Base-by-base conservation (phyloP, 2,329 filamentous ascomycete genomes). In the Akanthomyces muscarius region DNA sequence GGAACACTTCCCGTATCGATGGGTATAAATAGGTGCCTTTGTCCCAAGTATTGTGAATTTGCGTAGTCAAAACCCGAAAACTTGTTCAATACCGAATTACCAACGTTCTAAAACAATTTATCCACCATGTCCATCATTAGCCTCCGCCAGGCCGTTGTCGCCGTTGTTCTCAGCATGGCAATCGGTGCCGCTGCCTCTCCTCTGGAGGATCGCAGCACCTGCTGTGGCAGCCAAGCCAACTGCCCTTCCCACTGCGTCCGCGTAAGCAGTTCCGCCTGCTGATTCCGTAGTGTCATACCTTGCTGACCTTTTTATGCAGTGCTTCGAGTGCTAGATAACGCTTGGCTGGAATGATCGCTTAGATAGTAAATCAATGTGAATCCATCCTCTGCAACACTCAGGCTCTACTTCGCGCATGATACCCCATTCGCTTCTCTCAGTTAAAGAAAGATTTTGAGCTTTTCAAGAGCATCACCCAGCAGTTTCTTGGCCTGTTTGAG, bases 101-200 rank as follows among this genome's bases (percentile, higher is more conserved):
- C 36, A 33, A 16, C 28, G 28, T 13, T 41, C 11, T 2, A 10
- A 50, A 16, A 10, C 13, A 8, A 18, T 28, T 38, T 14, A 16
- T 25, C 33, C 44, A 42, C 5, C 21, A 58, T 50, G 30, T 50
- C 55, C 5, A 38, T 58, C 6, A 1, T 57, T 2, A 57, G 23
- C 42, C 30, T 57, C 3, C 42, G 44, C 8, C 55, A 48, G 42
- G 55, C 55, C n/a, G n/a, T 57, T 23, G 55, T 48, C 23, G 55
- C 55, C 55, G 42, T 57, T 18, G 14, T 58, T 13, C 44, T 58
- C 44, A 48, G 28, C 42, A 58, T 58, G 44, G 42, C 21, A 21
- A 23, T 47, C 14, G 16, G 44, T 13, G 30, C 44, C 44, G n/a
- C 14, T 38, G 55, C 55, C 55, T 50, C 44, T 18, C 30, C 55